Evolutionary conservation across 2,329 filamentous ascomycete species (phyloP), one percentile per base, ranked within the genome.

Genomic region (Zymoseptoria pseudotritici): DNA sequence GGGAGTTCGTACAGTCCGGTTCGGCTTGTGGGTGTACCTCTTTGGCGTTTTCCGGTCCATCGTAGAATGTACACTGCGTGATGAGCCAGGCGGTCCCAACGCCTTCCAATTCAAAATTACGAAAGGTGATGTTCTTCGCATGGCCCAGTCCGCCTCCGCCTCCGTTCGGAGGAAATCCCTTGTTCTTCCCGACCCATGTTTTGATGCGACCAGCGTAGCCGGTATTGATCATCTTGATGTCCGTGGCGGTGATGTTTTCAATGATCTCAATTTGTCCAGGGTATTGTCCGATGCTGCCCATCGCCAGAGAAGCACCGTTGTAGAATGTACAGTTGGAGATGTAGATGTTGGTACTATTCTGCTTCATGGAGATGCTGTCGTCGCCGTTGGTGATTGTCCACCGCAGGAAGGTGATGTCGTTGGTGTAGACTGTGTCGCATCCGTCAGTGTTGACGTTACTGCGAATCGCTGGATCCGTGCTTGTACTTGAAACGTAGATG

Each of bases 281-380:
- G 61, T 82, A 83, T 70, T 85, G 83, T 0, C 81, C 83, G 50
- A 86, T 80, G 26, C 78, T 87, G 2, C 83, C 83, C 17, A 86
- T 75, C 1, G 83, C 81, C n/a, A 85, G 72, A 2, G 82, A 81
- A 3, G 78, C 74, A 1, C 82, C 81, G 29, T 76, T 74, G 60
- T 77, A 75, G 67, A 83, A 83, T 3, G 72, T 74, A 54, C 72
- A 77, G 67, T 84, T 76, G 22, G 76, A 74, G 58, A 85, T 74
- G 31, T 70, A 67, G 54, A 86, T 81, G 63, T 84, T 80, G 19
- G 78, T 83, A 51, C 77, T 80, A 66, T 86, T 85, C 29, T 75
- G 78, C 68, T 85, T 85, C 52, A 79, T 66, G 0, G 79, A 77
- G 56, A 86, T 80, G 61, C 76, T 76, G 65, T 83, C 81, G 67